Percentiles rank a stretch among this genome's conserved stretches.
These are phyloP conservation scores for Rubus idaeus DNA, from an alignment of 306 rosid genomes.

Conservation along the genomic window DNA sequence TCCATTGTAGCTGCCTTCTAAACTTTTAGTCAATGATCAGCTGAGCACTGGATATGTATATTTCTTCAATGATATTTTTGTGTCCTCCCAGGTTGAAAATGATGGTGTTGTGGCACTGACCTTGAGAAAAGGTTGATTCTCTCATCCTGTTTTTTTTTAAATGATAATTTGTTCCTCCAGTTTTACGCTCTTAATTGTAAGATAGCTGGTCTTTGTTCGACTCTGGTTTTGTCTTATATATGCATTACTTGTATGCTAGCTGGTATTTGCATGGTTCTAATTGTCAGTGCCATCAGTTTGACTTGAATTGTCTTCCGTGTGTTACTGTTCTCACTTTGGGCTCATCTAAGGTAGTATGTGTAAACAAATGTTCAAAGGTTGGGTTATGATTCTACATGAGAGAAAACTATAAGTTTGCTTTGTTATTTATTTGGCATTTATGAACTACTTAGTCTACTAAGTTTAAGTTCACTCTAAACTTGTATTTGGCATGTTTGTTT, in stretches of 20 bases:
- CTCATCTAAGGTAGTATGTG: not conserved
- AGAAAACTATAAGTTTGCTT: not conserved
- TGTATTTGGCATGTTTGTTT: not conserved
- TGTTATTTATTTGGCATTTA: no score
- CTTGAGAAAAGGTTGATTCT: constrained; percentile 64
- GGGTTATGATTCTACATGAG: not conserved
- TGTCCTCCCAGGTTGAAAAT: constrained; percentile 70
- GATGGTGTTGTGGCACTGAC: constrained; percentile 85
- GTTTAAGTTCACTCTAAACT: not conserved
- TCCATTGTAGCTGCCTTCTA: not conserved
- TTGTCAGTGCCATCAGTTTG: not conserved
- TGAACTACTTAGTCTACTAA: no score
- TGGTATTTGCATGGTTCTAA: not conserved
- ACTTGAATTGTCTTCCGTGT: not conserved
- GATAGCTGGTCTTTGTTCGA: not conserved
- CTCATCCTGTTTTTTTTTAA: not conserved
- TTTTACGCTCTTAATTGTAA: not conserved
- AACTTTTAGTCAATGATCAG: not conserved
- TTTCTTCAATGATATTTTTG: not conserved
- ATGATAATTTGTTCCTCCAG: not conserved
- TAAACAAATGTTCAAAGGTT: not conserved
- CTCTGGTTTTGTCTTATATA: not conserved
- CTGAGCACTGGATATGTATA: constrained; percentile 11
- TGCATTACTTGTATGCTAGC: not conserved
- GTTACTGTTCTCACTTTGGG: no score